Conservation (phyloP, 2,329 filamentous ascomycete species). For the Periconia macrospinosa region DNA sequence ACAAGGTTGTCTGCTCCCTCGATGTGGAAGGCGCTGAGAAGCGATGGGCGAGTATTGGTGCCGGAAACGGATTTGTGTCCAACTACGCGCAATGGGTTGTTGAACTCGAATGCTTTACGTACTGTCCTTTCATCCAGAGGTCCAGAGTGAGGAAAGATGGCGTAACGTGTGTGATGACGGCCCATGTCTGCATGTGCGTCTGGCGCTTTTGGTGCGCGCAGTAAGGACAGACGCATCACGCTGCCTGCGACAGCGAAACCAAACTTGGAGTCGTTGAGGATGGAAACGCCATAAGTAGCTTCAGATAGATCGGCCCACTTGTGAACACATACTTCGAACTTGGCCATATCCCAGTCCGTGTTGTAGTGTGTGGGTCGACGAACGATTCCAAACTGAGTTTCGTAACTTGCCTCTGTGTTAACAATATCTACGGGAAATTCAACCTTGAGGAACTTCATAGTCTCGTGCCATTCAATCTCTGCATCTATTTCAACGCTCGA, state of each 20-base stretch:
- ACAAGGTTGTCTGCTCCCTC: conserved; percentile 67
- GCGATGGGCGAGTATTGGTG: conserved; percentile 21
- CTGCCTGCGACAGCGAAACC: conserved; percentile 90
- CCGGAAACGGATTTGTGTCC: conserved; percentile 33
- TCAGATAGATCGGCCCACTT: conserved; percentile 92
- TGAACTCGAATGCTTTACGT: conserved; percentile 85
- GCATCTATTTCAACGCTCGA: conserved; percentile 77
- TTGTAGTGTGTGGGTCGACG: conserved; percentile 96
- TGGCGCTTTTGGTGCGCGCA: conserved; percentile 87
- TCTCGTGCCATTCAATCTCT: conserved; percentile 96
- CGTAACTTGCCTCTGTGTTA: conserved; percentile 92
- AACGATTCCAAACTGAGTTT: conserved; percentile 90
- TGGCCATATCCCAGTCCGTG: conserved; percentile 96
- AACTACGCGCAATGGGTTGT: conserved; percentile 71
- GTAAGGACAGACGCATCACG: conserved; percentile 83
- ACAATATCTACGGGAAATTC: conserved; percentile 93
- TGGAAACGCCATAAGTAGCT: conserved; percentile 83
- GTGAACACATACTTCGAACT: conserved; percentile 95
- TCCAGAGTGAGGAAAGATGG: conserved; percentile 82
- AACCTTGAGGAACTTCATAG: conserved; percentile 97
- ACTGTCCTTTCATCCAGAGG: conserved; percentile 72
- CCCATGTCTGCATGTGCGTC: conserved; percentile 96
- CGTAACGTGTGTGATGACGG: conserved; percentile 82
- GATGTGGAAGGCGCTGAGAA: conserved; percentile 66
- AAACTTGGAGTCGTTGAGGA: conserved; percentile 95